phyloP scores from a whole-genome alignment of 2,329 filamentous ascomycete genomes.

The Claviceps fusiformis region DNA sequence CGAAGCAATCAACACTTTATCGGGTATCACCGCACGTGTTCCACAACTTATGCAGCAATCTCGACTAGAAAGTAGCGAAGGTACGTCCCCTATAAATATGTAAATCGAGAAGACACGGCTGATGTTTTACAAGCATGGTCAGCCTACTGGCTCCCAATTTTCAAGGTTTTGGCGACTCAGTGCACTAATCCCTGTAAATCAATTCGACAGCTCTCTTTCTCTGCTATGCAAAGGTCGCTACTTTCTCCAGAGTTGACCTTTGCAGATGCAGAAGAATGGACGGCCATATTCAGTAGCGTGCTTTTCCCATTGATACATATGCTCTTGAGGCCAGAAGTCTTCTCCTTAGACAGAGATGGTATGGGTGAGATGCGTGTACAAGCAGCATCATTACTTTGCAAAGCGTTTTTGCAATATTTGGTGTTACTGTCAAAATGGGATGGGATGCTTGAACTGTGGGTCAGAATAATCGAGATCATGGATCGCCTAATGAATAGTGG shows the following conservation, averaged over 20 bases:
- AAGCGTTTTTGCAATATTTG: conserved; percentile 89
- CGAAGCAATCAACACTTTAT: conserved; percentile 69
- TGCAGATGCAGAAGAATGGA: conserved; percentile 83
- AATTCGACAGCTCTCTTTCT: conserved; percentile 78
- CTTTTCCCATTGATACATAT: conserved; percentile 81
- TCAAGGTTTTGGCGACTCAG: conserved; percentile 75
- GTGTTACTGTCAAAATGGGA: conserved; percentile 74
- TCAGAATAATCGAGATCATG: conserved; percentile 85
- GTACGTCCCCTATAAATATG: conserved; percentile 26
- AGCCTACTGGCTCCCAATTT: conserved; percentile 93
- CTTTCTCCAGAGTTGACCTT: conserved; percentile 73
- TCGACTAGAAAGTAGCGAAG: conserved; percentile 76
- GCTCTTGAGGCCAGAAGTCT: conserved; percentile 86
- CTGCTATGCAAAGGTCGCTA: conserved; percentile 71
- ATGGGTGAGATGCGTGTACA: conserved; percentile 95
- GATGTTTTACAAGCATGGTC: conserved; percentile 60
- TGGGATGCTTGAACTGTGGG: conserved; percentile 82
- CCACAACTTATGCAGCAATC: conserved; percentile 84
- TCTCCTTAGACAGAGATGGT: conserved; percentile 75
- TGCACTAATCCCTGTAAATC: conserved; percentile 92
- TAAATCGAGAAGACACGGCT: not conserved
- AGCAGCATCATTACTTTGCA: conserved; percentile 79
- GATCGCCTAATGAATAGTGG: conserved; percentile 93
- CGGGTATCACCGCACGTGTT: conserved; percentile 67
- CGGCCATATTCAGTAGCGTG: conserved; percentile 84